phyloP scores from a whole-genome alignment of 768 basidiomycete genomes.

The Mycena galopus region DNA sequence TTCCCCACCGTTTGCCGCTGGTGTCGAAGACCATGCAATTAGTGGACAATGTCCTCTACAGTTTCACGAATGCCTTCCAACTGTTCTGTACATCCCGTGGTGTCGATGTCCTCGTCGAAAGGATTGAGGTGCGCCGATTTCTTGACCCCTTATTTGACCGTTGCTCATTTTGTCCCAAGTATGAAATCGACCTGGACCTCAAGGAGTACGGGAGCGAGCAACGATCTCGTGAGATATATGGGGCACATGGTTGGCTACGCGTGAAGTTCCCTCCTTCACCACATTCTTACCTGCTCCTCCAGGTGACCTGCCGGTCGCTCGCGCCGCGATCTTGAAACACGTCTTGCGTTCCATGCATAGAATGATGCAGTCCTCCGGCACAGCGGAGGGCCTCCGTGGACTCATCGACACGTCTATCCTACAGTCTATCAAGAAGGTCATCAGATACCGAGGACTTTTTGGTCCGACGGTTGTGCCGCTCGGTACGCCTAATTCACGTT shows the following conservation, averaged over 20 bases:
- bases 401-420: slow-evolving; percentile 92
- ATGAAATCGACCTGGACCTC: slow-evolving; percentile 77
- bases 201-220: slow-evolving; percentile 63
- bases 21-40: slow-evolving; percentile 93
- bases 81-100: slow-evolving; percentile 89
- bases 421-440: slow-evolving; percentile 88
- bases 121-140: slow-evolving; percentile 80
- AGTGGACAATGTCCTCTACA: slow-evolving; percentile 92
- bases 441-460: slow-evolving; percentile 85
- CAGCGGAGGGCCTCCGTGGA: slow-evolving; percentile 93
- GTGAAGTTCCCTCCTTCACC: neutral
- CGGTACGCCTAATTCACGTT: slow-evolving; percentile 60
- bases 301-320: slow-evolving; percentile 82
- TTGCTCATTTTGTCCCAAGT: slow-evolving; percentile 51
- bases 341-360: slow-evolving; percentile 93
- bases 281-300: slow-evolving; percentile 14
- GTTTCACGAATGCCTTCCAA: slow-evolving; percentile 88
- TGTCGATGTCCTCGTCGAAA: slow-evolving; percentile 85
- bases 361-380: slow-evolving; percentile 97
- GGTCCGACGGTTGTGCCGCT: slow-evolving; percentile 89
- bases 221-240: slow-evolving; percentile 59
- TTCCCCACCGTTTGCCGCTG: slow-evolving; percentile 76
- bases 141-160: slow-evolving; percentile 31
- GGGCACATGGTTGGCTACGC: slow-evolving; percentile 62
- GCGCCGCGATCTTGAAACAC: slow-evolving; percentile 89